Evolutionary conservation across 805 yeast species (phyloP).

Genomic region (Dipodascus albidus): DNA sequence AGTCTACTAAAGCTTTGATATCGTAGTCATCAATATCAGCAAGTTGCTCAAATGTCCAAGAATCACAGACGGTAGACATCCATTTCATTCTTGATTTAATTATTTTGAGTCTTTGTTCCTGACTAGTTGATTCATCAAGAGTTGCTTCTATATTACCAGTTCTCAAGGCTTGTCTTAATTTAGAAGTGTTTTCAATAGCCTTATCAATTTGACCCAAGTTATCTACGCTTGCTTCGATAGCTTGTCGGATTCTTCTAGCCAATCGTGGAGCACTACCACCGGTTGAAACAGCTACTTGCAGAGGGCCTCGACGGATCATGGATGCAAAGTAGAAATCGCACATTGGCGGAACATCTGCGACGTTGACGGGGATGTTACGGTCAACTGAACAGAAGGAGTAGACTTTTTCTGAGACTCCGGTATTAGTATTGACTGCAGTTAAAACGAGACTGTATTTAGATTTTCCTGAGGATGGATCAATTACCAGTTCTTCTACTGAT

Average conservation of each 20-base stretch:
- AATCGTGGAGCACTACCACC: constrained; percentile 75
- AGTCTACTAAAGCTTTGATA: constrained; percentile 29
- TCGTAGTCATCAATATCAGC: constrained; percentile 27
- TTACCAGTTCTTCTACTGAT: constrained; percentile 6
- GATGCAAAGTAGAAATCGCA: constrained; percentile 86
- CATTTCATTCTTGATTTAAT: constrained; percentile 59
- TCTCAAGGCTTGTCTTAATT: constrained; percentile 41
- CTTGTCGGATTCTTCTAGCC: constrained; percentile 49
- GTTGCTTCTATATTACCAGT: constrained; percentile 31
- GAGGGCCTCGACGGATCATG: constrained; percentile 56
- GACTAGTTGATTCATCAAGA: constrained; percentile 18
- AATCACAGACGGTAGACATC: constrained; percentile 56
- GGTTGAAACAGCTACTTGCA: constrained; percentile 74
- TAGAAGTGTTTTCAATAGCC: constrained; percentile 52
- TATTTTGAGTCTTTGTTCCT: constrained; percentile 16
- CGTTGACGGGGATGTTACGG: constrained; percentile 48
- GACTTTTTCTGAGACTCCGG: constrained; percentile 34
- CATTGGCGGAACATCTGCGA: constrained; percentile 73
- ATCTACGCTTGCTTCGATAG: constrained; percentile 34
- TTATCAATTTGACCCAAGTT: constrained; percentile 31
- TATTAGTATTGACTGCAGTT: constrained; percentile 47
- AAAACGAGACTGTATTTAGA: constrained; percentile 39
- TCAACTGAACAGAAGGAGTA: constrained; percentile 35
- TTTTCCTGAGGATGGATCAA: constrained; percentile 2
- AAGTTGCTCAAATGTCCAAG: constrained; percentile 48